phyloP scores from a whole-genome alignment of 441 rosid species.

The Gossypium schwendimanii region DNA sequence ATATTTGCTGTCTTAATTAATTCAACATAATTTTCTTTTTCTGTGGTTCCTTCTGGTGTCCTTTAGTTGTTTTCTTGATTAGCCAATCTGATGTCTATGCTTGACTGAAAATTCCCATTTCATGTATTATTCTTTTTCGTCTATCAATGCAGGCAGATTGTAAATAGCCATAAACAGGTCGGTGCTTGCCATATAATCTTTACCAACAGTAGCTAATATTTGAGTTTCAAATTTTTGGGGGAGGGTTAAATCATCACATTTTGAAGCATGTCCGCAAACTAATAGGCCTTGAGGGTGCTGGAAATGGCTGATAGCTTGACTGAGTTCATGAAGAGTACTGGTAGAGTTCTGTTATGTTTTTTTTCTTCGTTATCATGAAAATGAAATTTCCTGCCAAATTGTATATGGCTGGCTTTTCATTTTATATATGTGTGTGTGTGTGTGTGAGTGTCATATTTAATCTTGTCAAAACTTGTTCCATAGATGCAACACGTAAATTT shows the following conservation, averaged over 20 bases:
- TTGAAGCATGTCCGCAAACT: not conserved
- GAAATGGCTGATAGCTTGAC: not conserved
- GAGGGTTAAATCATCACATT: not conserved
- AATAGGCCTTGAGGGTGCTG: not conserved
- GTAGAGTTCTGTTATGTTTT: not conserved
- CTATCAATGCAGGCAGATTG: slow-evolving; percentile 17
- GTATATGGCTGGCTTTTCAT: not conserved
- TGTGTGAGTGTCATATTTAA: not conserved
- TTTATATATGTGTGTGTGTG: no score
- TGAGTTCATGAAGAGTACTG: not conserved
- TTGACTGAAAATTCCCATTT: not conserved
- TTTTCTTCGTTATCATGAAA: not conserved
- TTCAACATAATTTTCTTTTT: not conserved
- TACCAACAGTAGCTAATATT: not conserved
- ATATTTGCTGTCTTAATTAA: not conserved
- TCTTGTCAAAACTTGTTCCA: not conserved
- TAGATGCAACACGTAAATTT: not conserved
- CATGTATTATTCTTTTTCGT: not conserved
- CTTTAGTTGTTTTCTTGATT: not conserved
- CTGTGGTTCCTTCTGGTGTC: not conserved
- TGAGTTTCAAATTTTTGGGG: not conserved
- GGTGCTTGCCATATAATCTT: slow-evolving; percentile 12
- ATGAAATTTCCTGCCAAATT: not conserved
- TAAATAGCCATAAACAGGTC: slow-evolving; percentile 14
- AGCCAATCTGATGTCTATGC: not conserved